A percentile compares a stretch with the other conserved stretches of the same genome.
These are phyloP conservation scores for Silene vulgaris DNA, from an alignment of 179 eudicot species.

Conservation along the genomic window DNA sequence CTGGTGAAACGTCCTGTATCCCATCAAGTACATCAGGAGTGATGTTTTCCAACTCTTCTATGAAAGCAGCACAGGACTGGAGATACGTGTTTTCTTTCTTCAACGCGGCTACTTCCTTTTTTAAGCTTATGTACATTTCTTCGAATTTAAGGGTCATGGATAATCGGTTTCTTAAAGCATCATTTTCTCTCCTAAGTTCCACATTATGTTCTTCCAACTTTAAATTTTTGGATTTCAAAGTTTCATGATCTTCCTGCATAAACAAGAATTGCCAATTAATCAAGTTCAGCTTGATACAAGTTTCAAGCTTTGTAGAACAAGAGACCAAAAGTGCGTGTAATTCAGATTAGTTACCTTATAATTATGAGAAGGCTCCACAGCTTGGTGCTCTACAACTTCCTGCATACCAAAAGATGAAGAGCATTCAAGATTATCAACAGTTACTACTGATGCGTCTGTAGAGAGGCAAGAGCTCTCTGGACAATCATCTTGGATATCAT, in stretches of 20 bases:
- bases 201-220: conserved; percentile 22
- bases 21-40: conserved; percentile 10
- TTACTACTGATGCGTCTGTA: conserved; percentile 22
- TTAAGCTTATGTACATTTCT: conserved; percentile 24
- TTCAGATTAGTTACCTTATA: conserved; percentile 25
- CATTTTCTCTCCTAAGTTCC: conserved; percentile 32
- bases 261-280: not conserved
- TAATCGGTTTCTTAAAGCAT: conserved; percentile 9
- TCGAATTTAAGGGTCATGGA: conserved; percentile 12
- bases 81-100: conserved; percentile 32
- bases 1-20: conserved; percentile 5
- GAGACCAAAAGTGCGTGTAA: not conserved
- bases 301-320: not conserved
- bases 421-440: conserved; percentile 25
- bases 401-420: conserved; percentile 26
- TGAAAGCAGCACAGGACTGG: conserved; percentile 9
- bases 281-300: not conserved
- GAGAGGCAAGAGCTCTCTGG: conserved; percentile 22
- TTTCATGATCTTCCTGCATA: conserved; percentile 15
- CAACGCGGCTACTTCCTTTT: conserved; percentile 36
- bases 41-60: conserved; percentile 21
- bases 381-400: conserved; percentile 19
- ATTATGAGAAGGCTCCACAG: conserved; percentile 16
- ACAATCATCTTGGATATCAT: conserved; percentile 15
- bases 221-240: conserved; percentile 14